Evolutionary conservation across 345 rosid genomes (phyloP).

Genomic region (Carallia pectinifolia): DNA sequence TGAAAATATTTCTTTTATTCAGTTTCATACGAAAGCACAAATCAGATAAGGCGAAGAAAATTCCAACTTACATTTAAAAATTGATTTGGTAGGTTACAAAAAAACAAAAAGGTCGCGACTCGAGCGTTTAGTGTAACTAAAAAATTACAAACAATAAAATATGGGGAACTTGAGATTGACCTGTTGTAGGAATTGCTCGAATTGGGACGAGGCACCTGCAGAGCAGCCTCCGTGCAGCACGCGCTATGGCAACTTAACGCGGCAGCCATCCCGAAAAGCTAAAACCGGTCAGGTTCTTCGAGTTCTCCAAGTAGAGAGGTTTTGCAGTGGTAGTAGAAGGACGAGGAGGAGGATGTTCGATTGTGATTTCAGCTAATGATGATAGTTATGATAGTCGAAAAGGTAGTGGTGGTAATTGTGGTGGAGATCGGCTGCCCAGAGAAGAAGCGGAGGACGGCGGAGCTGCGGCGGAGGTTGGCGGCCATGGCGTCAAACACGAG

Average conservation of each 20-base stretch:
- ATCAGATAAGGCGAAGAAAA: no score
- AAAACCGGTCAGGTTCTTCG: no score
- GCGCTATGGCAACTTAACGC: slow-evolving; percentile 38
- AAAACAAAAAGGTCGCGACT: not conserved
- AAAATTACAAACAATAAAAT: no score
- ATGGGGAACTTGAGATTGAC: no score
- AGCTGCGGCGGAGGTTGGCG: not conserved
- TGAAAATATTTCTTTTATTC: no score
- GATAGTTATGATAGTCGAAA: not conserved
- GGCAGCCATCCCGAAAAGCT: slow-evolving; percentile 31
- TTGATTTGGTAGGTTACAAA: not conserved
- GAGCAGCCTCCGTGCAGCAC: slow-evolving; percentile 11
- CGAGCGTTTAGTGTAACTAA: slow-evolving; percentile 31
- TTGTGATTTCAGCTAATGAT: slow-evolving; percentile 1
- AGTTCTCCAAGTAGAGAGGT: no score
- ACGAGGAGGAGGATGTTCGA: not conserved
- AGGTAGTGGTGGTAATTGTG: not conserved
- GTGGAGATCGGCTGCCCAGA: not conserved
- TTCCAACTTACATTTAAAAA: no score
- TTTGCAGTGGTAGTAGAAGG: no score
- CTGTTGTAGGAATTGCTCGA: slow-evolving; percentile 20
- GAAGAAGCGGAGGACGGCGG: not conserved
- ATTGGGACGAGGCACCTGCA: slow-evolving; percentile 36
- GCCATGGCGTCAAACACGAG: not conserved
- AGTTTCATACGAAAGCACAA: no score